Evolutionary conservation across 768 basidiomycete species (phyloP), one percentile per base, ranked within the genome.

Genomic region (Hypholoma fasciculare): DNA sequence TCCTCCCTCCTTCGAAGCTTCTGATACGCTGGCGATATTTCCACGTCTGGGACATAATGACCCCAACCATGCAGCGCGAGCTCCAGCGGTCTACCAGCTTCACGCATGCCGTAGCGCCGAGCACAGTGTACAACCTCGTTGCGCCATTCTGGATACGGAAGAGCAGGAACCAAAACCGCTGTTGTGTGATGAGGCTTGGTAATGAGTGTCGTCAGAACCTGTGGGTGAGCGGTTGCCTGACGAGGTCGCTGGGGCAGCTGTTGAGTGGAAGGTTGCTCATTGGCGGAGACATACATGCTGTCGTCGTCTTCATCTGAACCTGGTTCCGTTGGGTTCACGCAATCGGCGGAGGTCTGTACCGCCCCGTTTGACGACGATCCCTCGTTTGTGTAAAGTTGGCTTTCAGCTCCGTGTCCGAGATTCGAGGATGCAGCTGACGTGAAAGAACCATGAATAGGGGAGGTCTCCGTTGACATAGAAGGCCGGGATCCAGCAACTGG

Each of bases 61-160:
- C 60, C 48, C 51, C 57, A 58, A 16, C 60, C 59, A 59, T 62
- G 74, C 17, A 77, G 54, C 7, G 80, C 67, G 69, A 79, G 76
- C 42, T 82, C 79, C 75, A 87, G 73, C 0, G 86, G 82, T 27
- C 78, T 74, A 0, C 81, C 79, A 0, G 83, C 73, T n/a, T 84
- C 77, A 0, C 87, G 83, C 67, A 87, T 72, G 0, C 87, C 86
- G 12, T 86, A 82, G 27, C 76, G 75, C 11, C 80, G 77, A 0
- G 87, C 87, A 42, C 78, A 76, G 40, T 76, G 71, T 1, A 83
- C 75, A 0, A 85, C 65, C 2, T 76, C 75, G 0, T 74, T 63
- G 0, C 88, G 80, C 88, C 88, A 90, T 61, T 88, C 87, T 0
- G 88, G 88, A 67, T 86, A 89, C 0, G 80, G 82, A 1, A 87